These are phyloP conservation scores for Cochlearia excelsa DNA, from an alignment of 345 rosid genomes.

Conservation along the genomic window DNA sequence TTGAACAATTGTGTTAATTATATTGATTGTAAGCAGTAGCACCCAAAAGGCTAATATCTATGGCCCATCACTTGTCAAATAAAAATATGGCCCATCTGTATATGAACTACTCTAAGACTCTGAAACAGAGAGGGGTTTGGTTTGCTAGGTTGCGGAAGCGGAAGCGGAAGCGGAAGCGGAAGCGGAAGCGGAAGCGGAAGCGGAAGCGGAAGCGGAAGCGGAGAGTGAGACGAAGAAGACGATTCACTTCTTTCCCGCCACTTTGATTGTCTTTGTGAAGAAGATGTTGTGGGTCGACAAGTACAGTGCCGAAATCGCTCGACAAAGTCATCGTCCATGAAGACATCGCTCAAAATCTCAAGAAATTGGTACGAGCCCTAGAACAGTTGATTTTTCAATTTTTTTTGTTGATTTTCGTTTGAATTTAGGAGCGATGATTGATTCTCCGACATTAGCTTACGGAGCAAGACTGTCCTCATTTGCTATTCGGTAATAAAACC, in stretches of 20 bases:
- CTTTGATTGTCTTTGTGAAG: background rate
- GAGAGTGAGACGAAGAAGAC: slow-evolving; percentile 10
- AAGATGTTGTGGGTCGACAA: slow-evolving; percentile 98
- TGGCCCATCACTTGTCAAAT: too few relatives aligned
- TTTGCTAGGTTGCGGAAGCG: background rate
- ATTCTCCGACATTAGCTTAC: slow-evolving; percentile 46
- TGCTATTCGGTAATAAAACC: slow-evolving; percentile 99
- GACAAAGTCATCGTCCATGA: slow-evolving; percentile 75
- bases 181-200: too few relatives aligned
- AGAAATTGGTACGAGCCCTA: slow-evolving; percentile 59
- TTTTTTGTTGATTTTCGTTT: too few relatives aligned
- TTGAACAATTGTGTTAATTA: too few relatives aligned
- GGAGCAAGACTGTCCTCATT: slow-evolving; percentile 94
- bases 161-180: too few relatives aligned
- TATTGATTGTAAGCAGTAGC: too few relatives aligned
- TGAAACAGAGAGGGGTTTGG: too few relatives aligned
- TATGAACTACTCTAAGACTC: too few relatives aligned
- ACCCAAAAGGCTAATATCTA: too few relatives aligned
- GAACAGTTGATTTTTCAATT: too few relatives aligned
- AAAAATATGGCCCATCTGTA: too few relatives aligned
- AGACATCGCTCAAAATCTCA: slow-evolving; percentile 78
- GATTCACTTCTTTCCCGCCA: slow-evolving; percentile 36
- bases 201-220: too few relatives aligned
- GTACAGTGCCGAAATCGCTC: slow-evolving; percentile 87
- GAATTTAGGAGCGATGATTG: background rate